Evolutionary conservation across 2,329 filamentous ascomycete genomes (phyloP).

Genomic region (Calonectria crousiana): DNA sequence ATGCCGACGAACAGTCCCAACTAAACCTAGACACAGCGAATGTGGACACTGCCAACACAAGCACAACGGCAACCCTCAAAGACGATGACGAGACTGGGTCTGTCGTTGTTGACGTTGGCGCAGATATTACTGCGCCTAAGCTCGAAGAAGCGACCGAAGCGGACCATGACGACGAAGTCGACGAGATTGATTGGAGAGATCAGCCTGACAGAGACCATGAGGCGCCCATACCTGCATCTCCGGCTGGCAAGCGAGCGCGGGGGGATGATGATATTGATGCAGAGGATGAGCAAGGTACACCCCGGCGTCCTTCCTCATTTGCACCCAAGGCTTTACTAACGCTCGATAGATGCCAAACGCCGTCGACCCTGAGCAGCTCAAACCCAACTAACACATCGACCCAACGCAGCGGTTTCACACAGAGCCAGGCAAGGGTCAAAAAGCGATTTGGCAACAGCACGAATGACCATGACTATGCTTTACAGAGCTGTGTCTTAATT

Average conservation of each 20-base stretch:
- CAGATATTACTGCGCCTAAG: constrained; percentile 35
- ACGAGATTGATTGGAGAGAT: constrained; percentile 48
- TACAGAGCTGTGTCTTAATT: neutral
- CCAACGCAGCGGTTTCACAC: constrained; percentile 16
- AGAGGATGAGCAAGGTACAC: constrained; percentile 51
- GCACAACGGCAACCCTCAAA: constrained; percentile 49
- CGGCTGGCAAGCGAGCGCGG: constrained; percentile 45
- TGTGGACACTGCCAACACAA: constrained; percentile 39
- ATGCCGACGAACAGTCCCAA: constrained; percentile 31
- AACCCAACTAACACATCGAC: constrained; percentile 34
- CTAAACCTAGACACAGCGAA: constrained; percentile 27
- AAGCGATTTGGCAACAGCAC: constrained; percentile 13
- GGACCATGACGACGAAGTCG: constrained; percentile 37
- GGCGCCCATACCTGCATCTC: constrained; percentile 34
- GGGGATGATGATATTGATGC: constrained; percentile 44
- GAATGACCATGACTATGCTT: neutral
- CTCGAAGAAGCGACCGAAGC: constrained; percentile 35
- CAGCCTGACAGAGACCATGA: constrained; percentile 41
- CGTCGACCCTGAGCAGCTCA: constrained; percentile 53
- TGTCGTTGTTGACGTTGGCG: constrained; percentile 38
- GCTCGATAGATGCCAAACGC: constrained; percentile 62
- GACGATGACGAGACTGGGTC: constrained; percentile 47
- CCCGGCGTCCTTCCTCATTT: neutral
- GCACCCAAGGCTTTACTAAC: constrained; percentile 44
- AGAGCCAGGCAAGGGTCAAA: constrained; percentile 24